Percentiles rank a stretch among this genome's conserved stretches.
These are phyloP conservation scores for Amanita polypyramis DNA, from an alignment of 768 basidiomycete species.

Conservation along the genomic window DNA sequence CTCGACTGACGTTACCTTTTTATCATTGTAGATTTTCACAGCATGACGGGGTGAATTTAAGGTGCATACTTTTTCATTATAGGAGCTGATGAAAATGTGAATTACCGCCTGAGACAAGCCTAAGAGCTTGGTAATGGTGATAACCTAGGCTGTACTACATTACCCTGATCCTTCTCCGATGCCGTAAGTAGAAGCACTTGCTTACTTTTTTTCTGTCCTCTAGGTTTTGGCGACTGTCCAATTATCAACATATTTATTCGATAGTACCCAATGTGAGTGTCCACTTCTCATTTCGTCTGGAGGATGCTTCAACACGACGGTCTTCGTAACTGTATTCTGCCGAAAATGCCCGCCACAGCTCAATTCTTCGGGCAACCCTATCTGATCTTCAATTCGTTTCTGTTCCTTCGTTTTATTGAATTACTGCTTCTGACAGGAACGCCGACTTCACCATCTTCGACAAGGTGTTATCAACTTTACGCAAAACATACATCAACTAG, in stretches of 20 bases:
- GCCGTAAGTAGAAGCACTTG: background rate
- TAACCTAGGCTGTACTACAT: constrained; percentile 72
- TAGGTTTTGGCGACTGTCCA: background rate
- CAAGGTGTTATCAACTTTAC: constrained; percentile 32
- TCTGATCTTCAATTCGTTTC: constrained; percentile 34
- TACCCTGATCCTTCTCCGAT: background rate
- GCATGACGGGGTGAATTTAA: background rate
- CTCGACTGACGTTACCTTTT: background rate
- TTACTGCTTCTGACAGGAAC: background rate
- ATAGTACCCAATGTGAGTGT: constrained; percentile 24
- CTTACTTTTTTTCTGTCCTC: background rate
- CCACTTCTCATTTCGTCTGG: constrained; percentile 7
- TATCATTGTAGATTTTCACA: background rate
- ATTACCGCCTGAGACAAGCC: constrained; percentile 69
- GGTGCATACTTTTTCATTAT: constrained; percentile 24
- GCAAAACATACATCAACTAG: constrained; percentile 59
- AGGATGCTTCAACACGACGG: constrained; percentile 88
- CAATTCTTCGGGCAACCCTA: constrained; percentile 72
- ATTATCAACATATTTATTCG: background rate
- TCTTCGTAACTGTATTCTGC: constrained; percentile 71
- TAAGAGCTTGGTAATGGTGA: constrained; percentile 46
- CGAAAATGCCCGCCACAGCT: constrained; percentile 95
- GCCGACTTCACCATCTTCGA: background rate
- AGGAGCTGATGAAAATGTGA: constrained; percentile 55
- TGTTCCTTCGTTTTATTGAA: background rate